Conservation (phyloP, 441 rosid genomes). For the Erysimum cheiri region DNA sequence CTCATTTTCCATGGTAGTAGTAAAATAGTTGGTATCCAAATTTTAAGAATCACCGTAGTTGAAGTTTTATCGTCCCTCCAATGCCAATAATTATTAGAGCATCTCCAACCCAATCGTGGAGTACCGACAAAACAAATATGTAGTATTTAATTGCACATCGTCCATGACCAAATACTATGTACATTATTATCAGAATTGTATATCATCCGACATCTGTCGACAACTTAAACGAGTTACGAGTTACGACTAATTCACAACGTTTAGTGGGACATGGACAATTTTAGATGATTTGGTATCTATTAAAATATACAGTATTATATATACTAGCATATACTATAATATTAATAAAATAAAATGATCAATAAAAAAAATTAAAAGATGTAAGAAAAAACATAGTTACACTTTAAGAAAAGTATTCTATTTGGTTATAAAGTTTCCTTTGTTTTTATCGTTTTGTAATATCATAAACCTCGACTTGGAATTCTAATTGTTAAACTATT, state of each 20-base stretch:
- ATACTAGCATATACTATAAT: too few relatives aligned
- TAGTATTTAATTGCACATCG: background rate
- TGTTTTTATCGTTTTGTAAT: background rate
- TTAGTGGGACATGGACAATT: background rate
- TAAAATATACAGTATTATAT: background rate
- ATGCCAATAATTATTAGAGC: too few relatives aligned
- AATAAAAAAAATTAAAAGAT: background rate
- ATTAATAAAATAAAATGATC: background rate
- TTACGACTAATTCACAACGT: background rate
- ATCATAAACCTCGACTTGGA: background rate
- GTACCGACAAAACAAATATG: background rate
- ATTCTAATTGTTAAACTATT: background rate
- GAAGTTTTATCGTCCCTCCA: too few relatives aligned
- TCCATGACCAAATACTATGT: background rate
- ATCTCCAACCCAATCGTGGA: too few relatives aligned
- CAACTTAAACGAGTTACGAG: background rate
- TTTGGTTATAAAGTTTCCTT: background rate
- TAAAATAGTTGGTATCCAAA: too few relatives aligned
- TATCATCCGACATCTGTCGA: background rate
- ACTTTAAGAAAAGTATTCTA: background rate
- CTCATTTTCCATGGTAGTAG: too few relatives aligned
- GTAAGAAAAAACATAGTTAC: background rate
- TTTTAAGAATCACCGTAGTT: too few relatives aligned
- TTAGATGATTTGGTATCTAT: background rate
- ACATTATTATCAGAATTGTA: background rate